A percentile compares a stretch with the other conserved stretches of the same genome.
Evolutionary conservation across 345 rosid species (phyloP).

Genomic region (Ceriops decandra): DNA sequence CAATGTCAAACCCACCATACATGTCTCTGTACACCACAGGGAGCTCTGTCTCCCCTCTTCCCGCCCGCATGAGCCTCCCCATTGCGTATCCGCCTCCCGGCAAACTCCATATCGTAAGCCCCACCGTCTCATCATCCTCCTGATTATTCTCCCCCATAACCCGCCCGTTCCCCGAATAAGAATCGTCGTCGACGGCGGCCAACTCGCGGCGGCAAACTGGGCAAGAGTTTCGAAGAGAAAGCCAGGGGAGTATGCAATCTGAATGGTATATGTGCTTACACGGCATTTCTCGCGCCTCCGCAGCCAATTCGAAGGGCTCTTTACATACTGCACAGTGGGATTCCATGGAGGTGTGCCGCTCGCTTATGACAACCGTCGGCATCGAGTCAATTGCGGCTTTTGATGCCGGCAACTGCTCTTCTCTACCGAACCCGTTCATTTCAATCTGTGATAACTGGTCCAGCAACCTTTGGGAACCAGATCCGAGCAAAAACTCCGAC

Average conservation of each 20-base stretch:
- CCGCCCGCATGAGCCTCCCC: slow-evolving; percentile 74
- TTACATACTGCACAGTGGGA: slow-evolving; percentile 90
- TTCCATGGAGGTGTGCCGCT: slow-evolving; percentile 38
- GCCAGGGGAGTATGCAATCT: slow-evolving; percentile 93
- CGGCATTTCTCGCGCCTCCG: slow-evolving; percentile 86
- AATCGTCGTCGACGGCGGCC: slow-evolving; percentile 35
- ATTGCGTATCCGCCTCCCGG: slow-evolving; percentile 96
- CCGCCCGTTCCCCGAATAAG: not conserved
- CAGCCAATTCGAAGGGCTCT: slow-evolving; percentile 58
- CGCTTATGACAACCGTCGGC: slow-evolving; percentile 53
- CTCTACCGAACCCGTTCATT: slow-evolving; percentile 46
- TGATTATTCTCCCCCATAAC: not conserved
- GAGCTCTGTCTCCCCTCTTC: slow-evolving; percentile 66
- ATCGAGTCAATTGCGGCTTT: slow-evolving; percentile 82
- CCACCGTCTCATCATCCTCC: slow-evolving; percentile 42
- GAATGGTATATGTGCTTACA: slow-evolving; percentile 90
- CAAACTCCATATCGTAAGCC: slow-evolving; percentile 87
- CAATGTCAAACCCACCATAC: slow-evolving; percentile 72
- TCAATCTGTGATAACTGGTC: slow-evolving; percentile 84
- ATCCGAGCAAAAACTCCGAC: slow-evolving; percentile 81
- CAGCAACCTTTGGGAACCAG: slow-evolving; percentile 73
- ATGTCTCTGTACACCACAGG: slow-evolving; percentile 89
- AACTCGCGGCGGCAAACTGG: slow-evolving; percentile 92
- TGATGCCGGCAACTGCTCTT: slow-evolving; percentile 74
- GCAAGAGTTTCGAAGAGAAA: slow-evolving; percentile 74